phyloP scores from a whole-genome alignment of 257 asterid genomes.

The Solanum bulbocastanum region DNA sequence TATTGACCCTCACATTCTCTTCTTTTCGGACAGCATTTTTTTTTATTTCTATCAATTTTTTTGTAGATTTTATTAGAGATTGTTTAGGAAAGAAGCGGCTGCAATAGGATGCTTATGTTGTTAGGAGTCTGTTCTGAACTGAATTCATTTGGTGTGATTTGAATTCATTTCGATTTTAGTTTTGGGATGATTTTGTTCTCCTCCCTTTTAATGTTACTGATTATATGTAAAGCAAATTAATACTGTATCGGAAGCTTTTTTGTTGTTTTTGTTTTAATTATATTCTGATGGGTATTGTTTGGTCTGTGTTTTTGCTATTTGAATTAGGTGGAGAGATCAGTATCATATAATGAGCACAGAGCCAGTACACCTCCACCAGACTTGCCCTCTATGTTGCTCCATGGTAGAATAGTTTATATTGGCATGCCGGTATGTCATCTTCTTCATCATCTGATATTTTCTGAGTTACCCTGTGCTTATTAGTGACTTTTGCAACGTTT shows the following conservation, averaged over 20 bases:
- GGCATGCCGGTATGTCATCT: conserved; percentile 71
- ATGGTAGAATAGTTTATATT: conserved; percentile 79
- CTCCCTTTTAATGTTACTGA: background rate
- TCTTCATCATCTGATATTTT: background rate
- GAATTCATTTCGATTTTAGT: background rate
- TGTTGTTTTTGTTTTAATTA: background rate
- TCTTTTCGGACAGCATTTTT: background rate
- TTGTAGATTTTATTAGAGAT: background rate
- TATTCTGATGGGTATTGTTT: background rate
- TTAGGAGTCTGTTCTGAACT: background rate
- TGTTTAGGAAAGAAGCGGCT: background rate
- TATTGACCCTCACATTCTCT: background rate
- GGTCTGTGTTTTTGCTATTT: conserved; percentile 9
- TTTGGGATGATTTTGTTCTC: background rate
- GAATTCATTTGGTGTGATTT: background rate
- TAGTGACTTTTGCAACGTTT: background rate
- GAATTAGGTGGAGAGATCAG: conserved; percentile 75
- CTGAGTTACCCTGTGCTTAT: background rate
- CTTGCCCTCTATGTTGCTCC: conserved; percentile 68
- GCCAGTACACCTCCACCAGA: conserved; percentile 86
- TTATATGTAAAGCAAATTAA: background rate
- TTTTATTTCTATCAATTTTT: background rate
- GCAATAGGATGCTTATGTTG: background rate
- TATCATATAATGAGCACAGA: conserved; percentile 58
- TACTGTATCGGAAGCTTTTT: background rate